phyloP scores from a whole-genome alignment of 352 stramenopile genomes.

The Sclerospora graminicola region DNA sequence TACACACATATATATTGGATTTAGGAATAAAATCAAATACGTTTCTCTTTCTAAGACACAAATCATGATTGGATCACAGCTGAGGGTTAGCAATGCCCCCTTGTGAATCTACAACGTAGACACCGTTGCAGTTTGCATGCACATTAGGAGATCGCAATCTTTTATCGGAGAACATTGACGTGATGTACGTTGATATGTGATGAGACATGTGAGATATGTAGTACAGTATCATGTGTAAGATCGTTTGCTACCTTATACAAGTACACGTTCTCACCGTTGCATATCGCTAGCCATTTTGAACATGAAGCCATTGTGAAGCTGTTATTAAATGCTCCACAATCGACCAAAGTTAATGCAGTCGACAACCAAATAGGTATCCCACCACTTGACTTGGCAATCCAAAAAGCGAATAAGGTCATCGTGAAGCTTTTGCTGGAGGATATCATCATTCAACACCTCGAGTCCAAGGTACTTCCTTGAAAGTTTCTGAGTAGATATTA shows the following conservation, averaged over 20 bases:
- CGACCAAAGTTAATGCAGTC: conserved; percentile 11
- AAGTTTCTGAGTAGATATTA: too few relatives aligned
- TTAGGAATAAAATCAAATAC: too few relatives aligned
- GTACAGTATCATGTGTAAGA: too few relatives aligned
- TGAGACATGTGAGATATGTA: not conserved
- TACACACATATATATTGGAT: too few relatives aligned
- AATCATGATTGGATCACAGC: too few relatives aligned
- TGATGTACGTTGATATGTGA: too few relatives aligned
- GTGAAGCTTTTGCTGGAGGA: conserved; percentile 44
- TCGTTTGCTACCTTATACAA: conserved; percentile 23
- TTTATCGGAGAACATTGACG: conserved; percentile 22
- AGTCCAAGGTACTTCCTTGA: too few relatives aligned
- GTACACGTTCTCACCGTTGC: conserved; percentile 50
- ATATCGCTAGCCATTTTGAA: conserved; percentile 55
- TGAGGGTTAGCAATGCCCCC: too few relatives aligned
- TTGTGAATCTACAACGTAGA: conserved; percentile 30
- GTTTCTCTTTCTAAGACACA: too few relatives aligned
- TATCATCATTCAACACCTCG: conserved; percentile 25
- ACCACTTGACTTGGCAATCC: conserved; percentile 57
- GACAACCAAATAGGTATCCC: conserved; percentile 25
- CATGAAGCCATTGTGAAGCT: conserved; percentile 40
- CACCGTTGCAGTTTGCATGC: conserved; percentile 66
- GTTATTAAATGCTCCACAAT: too few relatives aligned
- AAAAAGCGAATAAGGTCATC: conserved; percentile 34
- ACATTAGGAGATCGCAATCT: conserved; percentile 46